Evolutionary conservation across 768 basidiomycete species (phyloP), one percentile per base, ranked within the genome.

Genomic region (Lentinula boryana): DNA sequence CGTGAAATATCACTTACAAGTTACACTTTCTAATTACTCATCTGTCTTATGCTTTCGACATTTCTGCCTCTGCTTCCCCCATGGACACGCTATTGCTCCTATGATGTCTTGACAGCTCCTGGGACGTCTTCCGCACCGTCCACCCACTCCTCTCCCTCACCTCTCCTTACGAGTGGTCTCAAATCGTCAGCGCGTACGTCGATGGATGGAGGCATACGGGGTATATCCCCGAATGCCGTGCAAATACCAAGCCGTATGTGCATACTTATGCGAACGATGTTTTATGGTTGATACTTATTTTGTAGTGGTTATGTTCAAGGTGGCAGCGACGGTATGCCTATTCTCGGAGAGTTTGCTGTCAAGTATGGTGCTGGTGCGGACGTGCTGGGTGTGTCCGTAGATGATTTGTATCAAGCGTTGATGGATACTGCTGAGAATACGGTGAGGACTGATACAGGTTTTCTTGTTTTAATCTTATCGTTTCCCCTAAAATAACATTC

Each of bases 121-220:
- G 81, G 81, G 80, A 83, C 63, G 78, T 78, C 0, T 81, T 81
- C 75, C 75, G 81, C 49, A 81, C 80, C 4, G 79, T 81, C 0
- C 81, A 83, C 56, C 80, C 81, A 10, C 69, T 80, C 6, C 73
- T 80, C 15, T 81, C 81, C 4, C 63, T 81, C 35, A 71, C 73
- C 7, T 74, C 76, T 1, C 81, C 81, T 13, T 58, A 60, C 21
- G 79, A 79, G 66, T 81, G 80, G 80, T 67, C 75, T 1, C 75
- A 78, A 58, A 80, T 81, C 23, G 73, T 81, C 12, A 80, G 72
- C 44, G 73, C 79, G 0, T 81, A 81, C 63, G 67, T 83, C 15
- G 81, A 83, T 64, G 81, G 80, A 16, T 81, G 80, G 80, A 69
- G 80, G 38, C 64, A 79, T 57, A 78, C 78, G 12, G 79, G 80